Conservation (phyloP, 2,329 filamentous ascomycete species). For the Alternaria triticimaculans region DNA sequence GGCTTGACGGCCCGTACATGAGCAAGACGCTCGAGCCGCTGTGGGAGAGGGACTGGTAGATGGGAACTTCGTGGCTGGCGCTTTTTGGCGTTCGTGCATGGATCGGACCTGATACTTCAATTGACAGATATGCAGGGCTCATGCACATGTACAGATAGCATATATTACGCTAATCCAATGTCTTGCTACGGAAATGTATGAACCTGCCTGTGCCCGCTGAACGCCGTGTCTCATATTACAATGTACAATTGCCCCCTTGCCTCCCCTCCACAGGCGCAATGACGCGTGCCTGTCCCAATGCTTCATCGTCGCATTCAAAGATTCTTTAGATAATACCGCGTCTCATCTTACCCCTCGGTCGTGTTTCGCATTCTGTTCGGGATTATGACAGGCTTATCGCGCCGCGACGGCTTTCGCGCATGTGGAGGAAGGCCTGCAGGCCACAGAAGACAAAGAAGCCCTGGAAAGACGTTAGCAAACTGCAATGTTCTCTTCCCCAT, state of each 20-base stretch:
- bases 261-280: not conserved
- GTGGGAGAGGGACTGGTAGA: slow-evolving; percentile 43
- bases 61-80: not conserved
- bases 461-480: slow-evolving; percentile 44
- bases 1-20: slow-evolving; percentile 84
- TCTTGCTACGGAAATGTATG: slow-evolving; percentile 9
- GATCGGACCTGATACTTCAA: not conserved
- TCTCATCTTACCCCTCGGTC: not conserved
- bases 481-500: not conserved
- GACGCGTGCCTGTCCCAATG: not conserved
- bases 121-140: not conserved
- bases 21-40: slow-evolving; percentile 45
- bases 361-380: not conserved
- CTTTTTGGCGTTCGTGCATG: slow-evolving; percentile 12
- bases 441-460: slow-evolving; percentile 91
- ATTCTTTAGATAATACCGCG: not conserved
- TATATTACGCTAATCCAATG: slow-evolving; percentile 7
- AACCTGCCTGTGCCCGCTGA: slow-evolving; percentile 9
- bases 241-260: slow-evolving; percentile 8
- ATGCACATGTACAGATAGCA: slow-evolving; percentile 4
- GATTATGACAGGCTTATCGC: slow-evolving; percentile 74
- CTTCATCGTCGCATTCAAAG: not conserved
- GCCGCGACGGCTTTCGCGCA: slow-evolving; percentile 81
- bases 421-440: slow-evolving; percentile 84
- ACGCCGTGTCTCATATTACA: slow-evolving; percentile 31